A percentile compares a stretch with the other conserved stretches of the same genome.
phyloP scores from a whole-genome alignment of 345 rosid species.

The Hibiscus trionum region DNA sequence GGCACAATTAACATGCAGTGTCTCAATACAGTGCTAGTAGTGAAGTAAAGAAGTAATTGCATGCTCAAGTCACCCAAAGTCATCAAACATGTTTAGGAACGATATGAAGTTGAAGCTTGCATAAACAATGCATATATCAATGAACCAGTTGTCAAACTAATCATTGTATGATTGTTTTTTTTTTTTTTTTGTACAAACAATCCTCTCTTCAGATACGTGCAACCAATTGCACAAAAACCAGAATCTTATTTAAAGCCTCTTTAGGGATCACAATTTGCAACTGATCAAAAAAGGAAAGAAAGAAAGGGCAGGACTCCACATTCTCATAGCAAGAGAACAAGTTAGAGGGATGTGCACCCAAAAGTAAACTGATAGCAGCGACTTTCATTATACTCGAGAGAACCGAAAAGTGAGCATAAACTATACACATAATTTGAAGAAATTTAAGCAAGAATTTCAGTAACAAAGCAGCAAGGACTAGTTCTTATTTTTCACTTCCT shows the following conservation, averaged over 20 bases:
- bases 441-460: not conserved
- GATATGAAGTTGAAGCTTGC: not conserved
- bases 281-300: not conserved
- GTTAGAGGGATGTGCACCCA: not conserved
- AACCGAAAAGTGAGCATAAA: not conserved
- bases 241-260: not conserved
- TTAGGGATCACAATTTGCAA: not conserved
- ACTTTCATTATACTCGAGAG: not conserved
- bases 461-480: not conserved
- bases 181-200: not conserved
- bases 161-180: too few relatives aligned
- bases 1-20: not conserved
- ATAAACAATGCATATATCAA: not conserved
- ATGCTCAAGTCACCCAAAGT: not conserved
- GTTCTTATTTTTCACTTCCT: not conserved
- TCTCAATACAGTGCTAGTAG: not conserved
- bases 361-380: not conserved
- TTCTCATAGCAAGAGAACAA: not conserved
- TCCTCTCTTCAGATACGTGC: not conserved
- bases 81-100: not conserved
- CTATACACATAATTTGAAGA: not conserved
- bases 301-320: not conserved
- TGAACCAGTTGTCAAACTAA: not conserved
- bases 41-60: not conserved
- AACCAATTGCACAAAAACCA: not conserved